A percentile compares a stretch with the other conserved stretches of the same genome.
These are phyloP conservation scores for Chaetothyriales sp. DNA, from an alignment of 2,329 filamentous ascomycete genomes.

Conservation along the genomic window DNA sequence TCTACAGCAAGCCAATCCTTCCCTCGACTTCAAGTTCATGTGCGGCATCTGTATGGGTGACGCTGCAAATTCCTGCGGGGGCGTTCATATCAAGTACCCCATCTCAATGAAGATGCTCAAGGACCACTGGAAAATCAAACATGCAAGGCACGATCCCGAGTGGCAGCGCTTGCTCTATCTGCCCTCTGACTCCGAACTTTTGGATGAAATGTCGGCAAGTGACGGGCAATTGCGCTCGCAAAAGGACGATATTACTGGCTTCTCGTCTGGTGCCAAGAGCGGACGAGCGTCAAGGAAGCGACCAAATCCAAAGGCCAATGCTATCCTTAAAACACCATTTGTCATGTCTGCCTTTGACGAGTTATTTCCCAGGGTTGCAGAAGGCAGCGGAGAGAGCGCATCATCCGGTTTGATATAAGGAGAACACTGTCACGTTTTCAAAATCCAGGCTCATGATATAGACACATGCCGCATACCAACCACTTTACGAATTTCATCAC, in stretches of 20 bases:
- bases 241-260: slow-evolving; percentile 6
- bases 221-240: slow-evolving; percentile 10
- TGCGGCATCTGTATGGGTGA: slow-evolving; percentile 13
- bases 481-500: too few relatives aligned
- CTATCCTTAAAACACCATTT: slow-evolving; percentile 7
- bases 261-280: neutral
- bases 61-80: slow-evolving; percentile 2
- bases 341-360: slow-evolving; percentile 8
- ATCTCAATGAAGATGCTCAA: slow-evolving; percentile 6
- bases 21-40: slow-evolving; percentile 10
- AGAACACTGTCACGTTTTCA: too few relatives aligned
- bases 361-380: slow-evolving; percentile 6
- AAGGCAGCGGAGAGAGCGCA: neutral
- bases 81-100: slow-evolving; percentile 7
- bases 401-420: too few relatives aligned
- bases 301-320: slow-evolving; percentile 8
- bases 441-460: too few relatives aligned
- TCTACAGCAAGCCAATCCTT: slow-evolving; percentile 7
- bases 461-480: too few relatives aligned
- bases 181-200: slow-evolving; percentile 14
- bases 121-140: slow-evolving; percentile 14
- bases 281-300: slow-evolving; percentile 3
- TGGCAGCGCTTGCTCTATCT: slow-evolving; percentile 9
- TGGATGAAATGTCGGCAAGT: slow-evolving; percentile 6
- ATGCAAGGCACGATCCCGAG: slow-evolving; percentile 1